Base-by-base conservation (phyloP, 257 asterid genomes). In the Solanum chmielewskii region DNA sequence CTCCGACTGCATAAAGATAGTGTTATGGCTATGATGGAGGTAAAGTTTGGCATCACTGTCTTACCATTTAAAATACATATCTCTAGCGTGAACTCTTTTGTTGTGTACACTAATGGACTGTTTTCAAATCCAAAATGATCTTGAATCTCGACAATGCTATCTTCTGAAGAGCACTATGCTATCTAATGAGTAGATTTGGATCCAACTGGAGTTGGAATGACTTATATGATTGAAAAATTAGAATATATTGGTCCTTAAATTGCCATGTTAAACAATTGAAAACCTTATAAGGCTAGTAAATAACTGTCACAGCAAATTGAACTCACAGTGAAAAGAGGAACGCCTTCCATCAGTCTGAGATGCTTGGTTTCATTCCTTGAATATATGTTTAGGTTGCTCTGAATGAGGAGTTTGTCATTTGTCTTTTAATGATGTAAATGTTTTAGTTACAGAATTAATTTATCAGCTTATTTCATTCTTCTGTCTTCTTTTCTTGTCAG, bases 11-110 rank as follows among this genome's bases (percentile, higher is more conserved):
- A 97, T 90, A 96, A 94, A 90, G 98, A 97, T 82, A 94, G 99
- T 88, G 99, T 97, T 69, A 97, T 97, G 99, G 99, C 99, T 80
- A 97, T 97, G 99, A 97, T 97, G 99, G 99, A 97, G 99, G 99
- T 97, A 93, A 23, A 60, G 41, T 83, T 29, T 47, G 64, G 56
- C 25, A 39, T 11, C 81, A 7, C 86, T 18, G 6, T 81, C 10
- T 62, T 84, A 52, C 87, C 13, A 11, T 39, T 37, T 84, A 25
- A 68, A 66, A 42, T 84, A 25, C 20, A 25, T 84, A 41, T 84
- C 84, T 80, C 84, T 18, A 45, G 68, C 42, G 35, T 80, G 68
- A 78, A 78, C 27, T 27, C 42, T 13, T 29, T 52, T 80, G 23
- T 47, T 16, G 29, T 27, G 42, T 80, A 27, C 7, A 12, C 68